phyloP scores from a whole-genome alignment of 768 basidiomycete species.

The Cantharellus cinnabarinus region DNA sequence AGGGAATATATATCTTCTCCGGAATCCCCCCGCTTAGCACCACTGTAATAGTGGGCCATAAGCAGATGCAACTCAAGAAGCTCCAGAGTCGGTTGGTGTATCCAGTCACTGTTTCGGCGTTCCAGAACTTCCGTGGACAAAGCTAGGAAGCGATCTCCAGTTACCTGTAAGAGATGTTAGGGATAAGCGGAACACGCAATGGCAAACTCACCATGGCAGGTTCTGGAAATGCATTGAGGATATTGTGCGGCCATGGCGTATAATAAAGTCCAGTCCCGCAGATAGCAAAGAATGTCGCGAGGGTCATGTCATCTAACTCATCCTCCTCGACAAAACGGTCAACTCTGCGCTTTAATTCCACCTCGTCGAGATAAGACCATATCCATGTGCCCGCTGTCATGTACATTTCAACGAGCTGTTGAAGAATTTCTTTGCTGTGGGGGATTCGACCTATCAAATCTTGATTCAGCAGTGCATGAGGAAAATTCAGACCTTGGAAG shows the following conservation, averaged over 20 bases:
- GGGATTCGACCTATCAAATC: background rate
- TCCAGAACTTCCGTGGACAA: slow-evolving; percentile 14
- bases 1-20: slow-evolving; percentile 64
- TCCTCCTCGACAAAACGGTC: slow-evolving; percentile 47
- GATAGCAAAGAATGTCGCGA: slow-evolving; percentile 53
- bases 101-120: slow-evolving; percentile 34
- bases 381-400: slow-evolving; percentile 82
- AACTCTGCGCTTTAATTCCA: slow-evolving; percentile 40
- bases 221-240: slow-evolving; percentile 24
- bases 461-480: too few relatives aligned
- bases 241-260: slow-evolving; percentile 40
- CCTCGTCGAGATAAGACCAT: slow-evolving; percentile 54
- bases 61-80: slow-evolving; percentile 56
- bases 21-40: slow-evolving; percentile 40
- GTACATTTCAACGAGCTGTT: slow-evolving; percentile 47
- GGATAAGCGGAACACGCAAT: background rate
- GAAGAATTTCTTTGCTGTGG: background rate
- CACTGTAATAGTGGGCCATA: slow-evolving; percentile 48
- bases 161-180: background rate
- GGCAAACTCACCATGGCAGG: background rate
- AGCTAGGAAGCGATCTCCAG: background rate
- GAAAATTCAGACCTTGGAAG: background rate
- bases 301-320: slow-evolving; percentile 40
- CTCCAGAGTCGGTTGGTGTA: slow-evolving; percentile 42
- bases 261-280: slow-evolving; percentile 58